Base-by-base conservation (phyloP, 768 basidiomycete genomes). In the Trametes cingulata region DNA sequence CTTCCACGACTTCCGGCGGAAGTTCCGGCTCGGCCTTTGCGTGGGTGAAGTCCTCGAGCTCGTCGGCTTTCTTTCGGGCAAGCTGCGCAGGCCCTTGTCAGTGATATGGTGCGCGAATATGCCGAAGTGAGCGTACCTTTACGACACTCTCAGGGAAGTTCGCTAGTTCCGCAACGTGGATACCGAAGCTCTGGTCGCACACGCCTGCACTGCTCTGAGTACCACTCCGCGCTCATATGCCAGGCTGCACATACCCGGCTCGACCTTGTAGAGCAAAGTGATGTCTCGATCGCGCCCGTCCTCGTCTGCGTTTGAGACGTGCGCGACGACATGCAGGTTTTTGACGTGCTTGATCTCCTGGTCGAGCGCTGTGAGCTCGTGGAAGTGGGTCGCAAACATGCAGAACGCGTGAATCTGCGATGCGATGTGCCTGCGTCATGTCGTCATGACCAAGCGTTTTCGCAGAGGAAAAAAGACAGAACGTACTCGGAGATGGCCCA, bases 401-500 rank as follows among this genome's bases (percentile, higher is more conserved):
- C 95, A 96, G 74, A 97, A 97, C 2, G 93, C 91, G 64, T 90
- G 88, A 36, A 98, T 95, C 62, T 91, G 79, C 3, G 90, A 91
- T 1, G 95, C 95, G 60, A 99, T 96, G 68, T 97, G 88, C 72
- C 95, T 98, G 56, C 4, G 14, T 37, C 40, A 66, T 41, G 24
- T 25, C 42, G 17, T 50, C 6, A 2, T 33, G 39, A 49, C 19
- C 17, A 33, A 7, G 61, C n/a, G 17, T 35, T 33, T 46, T 50
- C 24, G 8, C 15, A 15, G 22, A 15, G 27, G 15, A 15, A 17
- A 4, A 7, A 14, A 17, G 12, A 33, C 6, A 25, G 24, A 2
- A 72, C 84, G 60, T 72, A 95, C 95, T 99, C 97, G 52, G 94
- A 96, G 67, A 98, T 98, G 1, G 96, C 94, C 96, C 96, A 99